A percentile compares a stretch with the other conserved stretches of the same genome.
Evolutionary conservation across 176 grass and related monocot species (phyloP).

Genomic region (Carex littledalei): DNA sequence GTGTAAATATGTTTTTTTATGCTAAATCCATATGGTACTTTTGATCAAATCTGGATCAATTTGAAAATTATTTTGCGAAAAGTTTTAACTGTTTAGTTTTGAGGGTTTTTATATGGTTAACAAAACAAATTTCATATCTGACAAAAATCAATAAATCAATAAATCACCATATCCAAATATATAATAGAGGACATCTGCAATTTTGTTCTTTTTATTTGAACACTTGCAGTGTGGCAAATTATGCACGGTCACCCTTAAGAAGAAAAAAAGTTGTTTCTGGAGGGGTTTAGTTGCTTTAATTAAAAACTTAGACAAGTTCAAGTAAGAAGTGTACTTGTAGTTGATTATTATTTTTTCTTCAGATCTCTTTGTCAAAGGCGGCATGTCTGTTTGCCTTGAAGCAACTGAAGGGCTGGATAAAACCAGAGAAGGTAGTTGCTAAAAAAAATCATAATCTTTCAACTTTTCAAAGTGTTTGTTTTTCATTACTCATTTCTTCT

Average conservation of each 20-base stretch:
- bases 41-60: neutral
- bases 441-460: neutral
- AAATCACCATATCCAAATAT: neutral
- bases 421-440: slow-evolving; percentile 64
- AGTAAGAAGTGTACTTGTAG: neutral
- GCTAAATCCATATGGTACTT: neutral
- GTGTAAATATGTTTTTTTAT: neutral
- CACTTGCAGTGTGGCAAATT: no score
- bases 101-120: neutral
- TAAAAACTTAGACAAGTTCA: neutral
- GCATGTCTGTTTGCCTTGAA: slow-evolving; percentile 57
- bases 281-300: neutral
- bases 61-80: neutral
- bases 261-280: no score
- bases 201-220: neutral
- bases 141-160: neutral
- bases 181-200: neutral
- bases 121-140: neutral
- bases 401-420: slow-evolving; percentile 64
- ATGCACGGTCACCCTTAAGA: no score
- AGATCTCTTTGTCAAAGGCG: slow-evolving; percentile 57
- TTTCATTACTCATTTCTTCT: no score
- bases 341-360: slow-evolving; percentile 21
- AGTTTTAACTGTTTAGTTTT: neutral
- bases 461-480: neutral